Percentiles rank a stretch among this genome's conserved stretches.
Evolutionary conservation across 164 flowering plant genomes (phyloP).

Genomic region (Umbellularia californica): DNA sequence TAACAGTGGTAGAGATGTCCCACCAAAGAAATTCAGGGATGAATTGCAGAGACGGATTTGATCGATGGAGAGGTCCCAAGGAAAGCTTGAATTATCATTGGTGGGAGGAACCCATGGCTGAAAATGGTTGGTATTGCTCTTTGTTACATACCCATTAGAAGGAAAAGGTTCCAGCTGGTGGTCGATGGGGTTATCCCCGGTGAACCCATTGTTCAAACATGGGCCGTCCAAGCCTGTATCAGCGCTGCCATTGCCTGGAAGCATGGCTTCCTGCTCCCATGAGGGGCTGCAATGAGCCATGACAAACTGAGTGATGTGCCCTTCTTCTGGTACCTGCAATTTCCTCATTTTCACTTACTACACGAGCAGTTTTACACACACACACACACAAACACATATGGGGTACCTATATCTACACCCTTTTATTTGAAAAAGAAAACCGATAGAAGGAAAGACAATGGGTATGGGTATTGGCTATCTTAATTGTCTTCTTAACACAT

Average conservation of each 20-base stretch:
- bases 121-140: conserved; percentile 12
- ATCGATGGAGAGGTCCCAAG: conserved; percentile 34
- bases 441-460: neutral
- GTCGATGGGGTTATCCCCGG: conserved; percentile 4
- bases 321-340: conserved; percentile 56
- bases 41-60: conserved; percentile 26
- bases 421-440: neutral
- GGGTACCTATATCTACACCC: neutral
- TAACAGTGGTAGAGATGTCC: conserved; percentile 25
- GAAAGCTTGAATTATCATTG: conserved; percentile 22
- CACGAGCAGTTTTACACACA: too few relatives aligned
- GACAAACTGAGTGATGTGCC: conserved; percentile 40
- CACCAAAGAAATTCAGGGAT: conserved; percentile 30
- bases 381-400: neutral
- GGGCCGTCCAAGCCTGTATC: neutral
- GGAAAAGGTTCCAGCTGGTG: conserved; percentile 13
- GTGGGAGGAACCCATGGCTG: conserved; percentile 20
- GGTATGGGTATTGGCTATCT: neutral
- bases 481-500: neutral
- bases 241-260: conserved; percentile 12
- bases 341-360: neutral
- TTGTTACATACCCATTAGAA: conserved; percentile 8
- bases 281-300: conserved; percentile 37
- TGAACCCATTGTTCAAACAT: conserved; percentile 2
- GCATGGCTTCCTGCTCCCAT: conserved; percentile 37